Percentiles rank a stretch among this genome's conserved stretches.
Evolutionary conservation across 805 yeast species (phyloP).

Genomic region (Priceomyces medius): DNA sequence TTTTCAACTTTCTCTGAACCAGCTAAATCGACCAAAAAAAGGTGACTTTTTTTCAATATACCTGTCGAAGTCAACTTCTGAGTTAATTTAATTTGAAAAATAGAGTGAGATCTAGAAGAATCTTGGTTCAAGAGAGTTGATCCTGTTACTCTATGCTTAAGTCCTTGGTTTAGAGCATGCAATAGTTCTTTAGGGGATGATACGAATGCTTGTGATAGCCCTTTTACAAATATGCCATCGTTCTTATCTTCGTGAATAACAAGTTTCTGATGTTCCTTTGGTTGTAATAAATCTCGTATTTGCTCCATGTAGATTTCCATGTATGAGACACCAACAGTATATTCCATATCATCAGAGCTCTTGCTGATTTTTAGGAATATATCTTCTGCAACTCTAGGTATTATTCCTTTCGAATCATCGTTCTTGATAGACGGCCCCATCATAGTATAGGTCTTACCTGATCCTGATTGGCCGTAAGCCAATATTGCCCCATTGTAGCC

Average conservation of each 20-base stretch:
- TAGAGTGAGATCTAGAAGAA: slow-evolving; percentile 79
- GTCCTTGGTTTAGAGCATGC: slow-evolving; percentile 58
- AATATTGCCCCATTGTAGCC: slow-evolving; percentile 80
- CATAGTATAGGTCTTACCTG: slow-evolving; percentile 78
- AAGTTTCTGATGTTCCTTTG: slow-evolving; percentile 21
- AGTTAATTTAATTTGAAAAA: slow-evolving; percentile 65
- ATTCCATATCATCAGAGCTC: slow-evolving; percentile 52
- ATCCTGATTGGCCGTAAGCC: slow-evolving; percentile 78
- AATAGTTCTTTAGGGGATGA: slow-evolving; percentile 58
- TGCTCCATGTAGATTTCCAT: slow-evolving; percentile 83
- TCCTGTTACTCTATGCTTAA: slow-evolving; percentile 52
- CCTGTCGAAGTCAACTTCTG: slow-evolving; percentile 59
- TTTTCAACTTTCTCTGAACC: slow-evolving; percentile 81
- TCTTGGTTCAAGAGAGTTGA: slow-evolving; percentile 69
- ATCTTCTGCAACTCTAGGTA: slow-evolving; percentile 68
- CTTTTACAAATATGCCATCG: slow-evolving; percentile 69
- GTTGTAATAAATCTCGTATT: slow-evolving; percentile 60
- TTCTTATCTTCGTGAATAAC: slow-evolving; percentile 61
- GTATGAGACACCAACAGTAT: slow-evolving; percentile 65
- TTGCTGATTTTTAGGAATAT: slow-evolving; percentile 56
- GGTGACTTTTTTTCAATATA: slow-evolving; percentile 56
- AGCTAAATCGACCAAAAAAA: slow-evolving; percentile 80
- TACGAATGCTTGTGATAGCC: slow-evolving; percentile 63
- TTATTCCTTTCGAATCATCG: slow-evolving; percentile 53
- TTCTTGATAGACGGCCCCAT: slow-evolving; percentile 50